Base-by-base conservation (phyloP, 768 basidiomycete species). In the Trametes meyenii region DNA sequence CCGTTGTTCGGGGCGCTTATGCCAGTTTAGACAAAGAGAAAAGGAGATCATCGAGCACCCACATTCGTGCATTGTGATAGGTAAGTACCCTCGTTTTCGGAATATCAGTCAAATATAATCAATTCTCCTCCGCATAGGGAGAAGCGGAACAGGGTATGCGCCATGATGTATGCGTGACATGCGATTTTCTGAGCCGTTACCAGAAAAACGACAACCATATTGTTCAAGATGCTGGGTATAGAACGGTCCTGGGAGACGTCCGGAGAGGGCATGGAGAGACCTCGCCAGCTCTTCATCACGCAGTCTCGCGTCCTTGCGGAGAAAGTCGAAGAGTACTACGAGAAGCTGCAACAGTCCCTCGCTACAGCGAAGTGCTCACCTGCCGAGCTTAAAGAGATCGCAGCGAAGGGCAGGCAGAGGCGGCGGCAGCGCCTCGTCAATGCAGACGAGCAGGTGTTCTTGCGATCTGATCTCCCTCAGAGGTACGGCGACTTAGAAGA, bases 121-220 rank as follows among this genome's bases (percentile, higher is more conserved):
- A 17, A n/a, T 8, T 13, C 16, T 14, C 29, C 16, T 2, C 21
- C 10, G 3, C n/a, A 19, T 26, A 56, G 70, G 89, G 0, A 77
- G 89, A 24, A 89, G 88, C 66, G 89, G 89, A 2, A 90, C 89
- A 0, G 89, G 89, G 89, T 88, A 65, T 13, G 78, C 33, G 23
- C 8, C 19, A 7, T 38, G 5, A 8, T 19, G n/a, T 24, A n/a
- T 21, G 39, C 3, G 1, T 11, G 13, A 5, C 21, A 17, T 17
- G 14, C 24, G 12, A 19, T 19, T n/a, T 16, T 14, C 13, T 39
- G 7, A 43, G 26, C 42, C 21, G 19, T 5, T 21, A 1, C 13
- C 64, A 89, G 89, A 0, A 90, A 90, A 78, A 90, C 87, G 0
- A 90, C 89, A 0, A 86, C 88, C 0, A 89, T 91, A 81, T 74